phyloP scores from a whole-genome alignment of 129 eudicot species.

The Silybum marianum region DNA sequence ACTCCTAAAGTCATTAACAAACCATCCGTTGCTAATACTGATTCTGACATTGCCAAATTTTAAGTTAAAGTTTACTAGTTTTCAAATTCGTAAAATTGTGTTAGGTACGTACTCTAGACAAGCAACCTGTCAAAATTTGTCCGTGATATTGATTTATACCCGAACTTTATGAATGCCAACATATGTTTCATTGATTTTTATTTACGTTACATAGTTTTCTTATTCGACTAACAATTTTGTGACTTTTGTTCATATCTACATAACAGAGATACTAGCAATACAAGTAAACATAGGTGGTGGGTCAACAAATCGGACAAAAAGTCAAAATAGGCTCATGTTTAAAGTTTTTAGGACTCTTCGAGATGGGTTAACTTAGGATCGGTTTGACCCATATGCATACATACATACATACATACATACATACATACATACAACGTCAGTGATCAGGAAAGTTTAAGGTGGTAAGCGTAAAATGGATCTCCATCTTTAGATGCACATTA shows the following conservation, averaged over 20 bases:
- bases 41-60: background rate
- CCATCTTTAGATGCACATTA: too few relatives aligned
- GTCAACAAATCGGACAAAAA: background rate
- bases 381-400: background rate
- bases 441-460: too few relatives aligned
- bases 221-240: background rate
- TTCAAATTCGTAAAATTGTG: slow-evolving; percentile 26
- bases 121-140: slow-evolving; percentile 21
- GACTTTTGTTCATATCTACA: background rate
- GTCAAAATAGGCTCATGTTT: background rate
- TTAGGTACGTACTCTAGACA: slow-evolving; percentile 41
- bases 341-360: background rate
- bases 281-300: background rate
- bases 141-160: slow-evolving; percentile 21
- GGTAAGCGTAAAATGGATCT: too few relatives aligned
- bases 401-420: too few relatives aligned
- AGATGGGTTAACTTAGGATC: background rate
- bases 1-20: slow-evolving; percentile 11
- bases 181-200: background rate
- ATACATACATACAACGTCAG: too few relatives aligned
- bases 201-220: background rate
- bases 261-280: background rate
- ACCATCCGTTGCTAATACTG: slow-evolving; percentile 1
- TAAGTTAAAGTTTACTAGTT: slow-evolving; percentile 18
- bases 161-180: slow-evolving; percentile 2